Base-by-base conservation (phyloP, 768 basidiomycete species). In the Termitomyces sp. region DNA sequence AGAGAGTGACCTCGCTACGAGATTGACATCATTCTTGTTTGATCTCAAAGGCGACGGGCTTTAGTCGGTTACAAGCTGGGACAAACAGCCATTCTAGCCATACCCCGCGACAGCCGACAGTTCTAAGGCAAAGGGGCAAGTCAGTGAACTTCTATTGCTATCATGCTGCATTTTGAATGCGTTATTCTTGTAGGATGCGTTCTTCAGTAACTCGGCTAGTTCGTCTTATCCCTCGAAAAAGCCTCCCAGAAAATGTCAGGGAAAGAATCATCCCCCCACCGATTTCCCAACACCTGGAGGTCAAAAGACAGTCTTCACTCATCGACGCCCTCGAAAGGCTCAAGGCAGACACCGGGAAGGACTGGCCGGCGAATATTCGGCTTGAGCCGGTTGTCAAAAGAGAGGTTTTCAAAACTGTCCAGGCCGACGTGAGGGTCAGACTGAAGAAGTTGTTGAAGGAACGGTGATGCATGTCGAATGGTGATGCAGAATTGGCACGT, bases 281-380 rank as follows among this genome's bases (percentile, higher is more conserved):
- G 46, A 63, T 63, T 7, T 72, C 72, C 2, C 76, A 78, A 60
- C 66, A 65, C 1, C 66, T 68, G n/a, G 74, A 76, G 27, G 62
- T 73, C 34, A 68, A 69, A 42, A 66, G 66, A 47, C 70, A 59
- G 18, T 16, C 72, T 18, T 73, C 72, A 3, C 62, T 77, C 13
- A 72, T 79, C 24, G 73, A 76, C 45, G 54, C 70, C 7, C 71
- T 81, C 13, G 63, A 72, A 59, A 62, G 71, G 61, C 71, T 72
- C 48, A 73, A 71, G 57, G 66, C 70, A 47, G 59, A 63, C 18
- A 70, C 74, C 31, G 76, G 75, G 8, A 62, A 68, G 4, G 50
- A 58, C 0, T 81, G 78, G 78, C 79, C 79, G 7, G 55, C 62
- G n/a, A 81, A 81, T 65, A 71, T 81, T 52, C 72, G 78, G 33